These are phyloP conservation scores for Rhodotorula toruloides DNA, from an alignment of 768 basidiomycete species.

Conservation along the genomic window DNA sequence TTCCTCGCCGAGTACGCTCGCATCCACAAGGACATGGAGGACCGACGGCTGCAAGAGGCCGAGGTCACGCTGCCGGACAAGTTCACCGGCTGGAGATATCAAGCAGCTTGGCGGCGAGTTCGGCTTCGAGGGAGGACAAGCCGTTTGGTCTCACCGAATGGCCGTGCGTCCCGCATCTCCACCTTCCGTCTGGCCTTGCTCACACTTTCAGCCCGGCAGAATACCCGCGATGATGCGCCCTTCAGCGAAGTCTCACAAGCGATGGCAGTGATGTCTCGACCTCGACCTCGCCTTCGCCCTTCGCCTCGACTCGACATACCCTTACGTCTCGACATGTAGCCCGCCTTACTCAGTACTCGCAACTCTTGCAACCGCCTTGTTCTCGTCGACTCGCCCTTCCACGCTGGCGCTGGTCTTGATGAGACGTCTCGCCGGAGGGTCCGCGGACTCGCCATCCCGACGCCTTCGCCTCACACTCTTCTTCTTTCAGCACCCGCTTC, in stretches of 20 bases:
- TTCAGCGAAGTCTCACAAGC: conserved; percentile 12
- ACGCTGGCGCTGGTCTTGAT: too few species aligned
- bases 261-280: conserved; percentile 1
- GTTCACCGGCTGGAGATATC: conserved; percentile 54
- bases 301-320: too few species aligned
- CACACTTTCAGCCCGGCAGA: neutral
- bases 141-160: conserved; percentile 15
- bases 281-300: too few species aligned
- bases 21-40: neutral
- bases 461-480: neutral
- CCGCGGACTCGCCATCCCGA: too few species aligned
- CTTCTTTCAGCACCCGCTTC: neutral
- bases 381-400: too few species aligned
- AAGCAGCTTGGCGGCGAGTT: conserved; percentile 90
- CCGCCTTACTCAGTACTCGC: too few species aligned
- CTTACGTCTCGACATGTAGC: too few species aligned
- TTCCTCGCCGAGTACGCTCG: neutral
- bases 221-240: conserved; percentile 32
- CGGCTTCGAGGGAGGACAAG: conserved; percentile 51
- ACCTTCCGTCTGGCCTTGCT: neutral
- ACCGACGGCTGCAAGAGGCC: neutral
- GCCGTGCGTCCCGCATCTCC: conserved; percentile 1
- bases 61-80: neutral
- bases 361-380: too few species aligned
- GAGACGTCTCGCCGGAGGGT: too few species aligned